A percentile compares a stretch with the other conserved stretches of the same genome.
Conservation (phyloP, 2,329 filamentous ascomycete genomes). For the Dothistroma septosporum region DNA sequence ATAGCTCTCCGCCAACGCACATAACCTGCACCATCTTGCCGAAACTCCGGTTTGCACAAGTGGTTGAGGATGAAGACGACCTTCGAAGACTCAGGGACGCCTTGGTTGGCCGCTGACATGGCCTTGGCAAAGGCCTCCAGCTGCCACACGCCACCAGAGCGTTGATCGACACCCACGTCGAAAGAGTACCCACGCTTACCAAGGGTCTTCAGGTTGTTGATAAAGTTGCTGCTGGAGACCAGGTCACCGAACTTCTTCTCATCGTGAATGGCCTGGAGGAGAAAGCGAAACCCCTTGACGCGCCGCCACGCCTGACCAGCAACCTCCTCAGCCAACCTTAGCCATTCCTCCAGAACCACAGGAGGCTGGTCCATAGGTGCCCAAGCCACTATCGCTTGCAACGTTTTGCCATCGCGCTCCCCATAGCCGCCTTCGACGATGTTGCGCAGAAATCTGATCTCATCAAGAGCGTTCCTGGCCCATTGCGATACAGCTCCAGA, state of each 20-base stretch:
- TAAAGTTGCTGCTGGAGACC: constrained; percentile 35
- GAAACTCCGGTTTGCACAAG: constrained; percentile 75
- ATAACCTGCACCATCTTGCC: constrained; percentile 50
- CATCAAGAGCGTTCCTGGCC: constrained; percentile 66
- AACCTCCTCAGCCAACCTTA: constrained; percentile 56
- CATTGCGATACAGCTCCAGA: constrained; percentile 42
- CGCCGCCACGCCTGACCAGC: constrained; percentile 62
- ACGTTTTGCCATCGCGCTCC: constrained; percentile 48
- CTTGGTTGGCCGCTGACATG: constrained; percentile 53
- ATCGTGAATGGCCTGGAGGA: constrained; percentile 59
- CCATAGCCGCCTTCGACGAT: constrained; percentile 56
- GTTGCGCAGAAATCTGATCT: constrained; percentile 65
- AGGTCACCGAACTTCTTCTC: constrained; percentile 35
- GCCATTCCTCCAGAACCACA: constrained; percentile 59
- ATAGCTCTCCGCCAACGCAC: constrained; percentile 67
- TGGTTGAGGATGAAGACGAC: constrained; percentile 74
- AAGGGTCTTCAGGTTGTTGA: constrained; percentile 55
- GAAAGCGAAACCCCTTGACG: constrained; percentile 75
- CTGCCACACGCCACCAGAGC: constrained; percentile 66
- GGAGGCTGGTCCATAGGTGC: constrained; percentile 70
- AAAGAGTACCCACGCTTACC: constrained; percentile 61
- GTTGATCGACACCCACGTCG: constrained; percentile 79
- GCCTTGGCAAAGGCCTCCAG: constrained; percentile 37
- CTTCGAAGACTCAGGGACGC: constrained; percentile 55
- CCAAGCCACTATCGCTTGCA: constrained; percentile 74